Percentiles rank a stretch among this genome's conserved stretches.
Conservation (phyloP, 1,284 basidiomycete genomes). For the Volvariella volvacea region DNA sequence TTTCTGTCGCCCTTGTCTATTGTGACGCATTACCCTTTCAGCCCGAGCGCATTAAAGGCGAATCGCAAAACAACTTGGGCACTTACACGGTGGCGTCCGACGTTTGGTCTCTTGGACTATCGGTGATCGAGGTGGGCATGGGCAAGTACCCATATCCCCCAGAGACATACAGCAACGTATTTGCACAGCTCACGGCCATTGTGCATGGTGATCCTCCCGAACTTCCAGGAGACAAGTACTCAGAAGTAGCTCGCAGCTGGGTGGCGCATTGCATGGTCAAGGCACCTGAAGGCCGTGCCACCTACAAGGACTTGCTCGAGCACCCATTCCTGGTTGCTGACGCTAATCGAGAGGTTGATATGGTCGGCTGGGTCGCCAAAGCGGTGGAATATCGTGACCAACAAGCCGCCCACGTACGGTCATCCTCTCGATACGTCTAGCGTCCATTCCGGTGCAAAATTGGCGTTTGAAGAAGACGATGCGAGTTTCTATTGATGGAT, state of each 20-base stretch:
- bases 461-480: too few species aligned
- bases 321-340: conserved; percentile 53
- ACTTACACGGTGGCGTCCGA: conserved; percentile 97
- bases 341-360: conserved; percentile 61
- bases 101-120: conserved; percentile 96
- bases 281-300: conserved; percentile 72
- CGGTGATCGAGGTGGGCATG: conserved; percentile 89
- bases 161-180: conserved; percentile 97
- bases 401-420: too few species aligned
- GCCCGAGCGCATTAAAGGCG: conserved; percentile 95
- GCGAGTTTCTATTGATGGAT: too few species aligned
- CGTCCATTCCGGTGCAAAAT: too few species aligned
- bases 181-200: conserved; percentile 91
- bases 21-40: conserved; percentile 21
- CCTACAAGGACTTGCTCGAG: conserved; percentile 74
- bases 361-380: conserved; percentile 72
- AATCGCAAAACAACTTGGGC: conserved; percentile 78
- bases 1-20: conserved; percentile 7
- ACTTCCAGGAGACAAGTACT: conserved; percentile 52
- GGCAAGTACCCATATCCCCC: conserved; percentile 97
- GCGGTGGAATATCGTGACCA: conserved; percentile 36
- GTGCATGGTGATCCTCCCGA: conserved; percentile 91
- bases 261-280: conserved; percentile 67
- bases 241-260: conserved; percentile 50
- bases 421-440: too few species aligned